A percentile compares a stretch with the other conserved stretches of the same genome.
Conservation (phyloP, 192 early-diverging fungal genomes). For the Coemansia reversa region DNA sequence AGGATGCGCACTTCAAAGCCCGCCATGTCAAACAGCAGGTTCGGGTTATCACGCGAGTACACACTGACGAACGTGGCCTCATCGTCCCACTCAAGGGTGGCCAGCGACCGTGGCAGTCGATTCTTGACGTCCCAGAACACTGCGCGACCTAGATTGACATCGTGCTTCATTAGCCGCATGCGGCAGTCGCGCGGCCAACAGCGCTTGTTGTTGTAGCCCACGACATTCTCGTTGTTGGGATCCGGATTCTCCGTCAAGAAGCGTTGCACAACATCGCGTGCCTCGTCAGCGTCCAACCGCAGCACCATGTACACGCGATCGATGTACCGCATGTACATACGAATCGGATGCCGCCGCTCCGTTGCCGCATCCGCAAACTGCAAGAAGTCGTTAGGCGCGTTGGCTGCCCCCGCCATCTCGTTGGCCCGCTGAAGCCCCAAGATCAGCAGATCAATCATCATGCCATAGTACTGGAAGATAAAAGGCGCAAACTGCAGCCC, state of each 20-base stretch:
- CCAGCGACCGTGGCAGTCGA: slow-evolving; percentile 91
- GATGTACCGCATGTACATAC: slow-evolving; percentile 93
- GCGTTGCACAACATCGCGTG: slow-evolving; percentile 92
- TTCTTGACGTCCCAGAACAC: slow-evolving; percentile 99
- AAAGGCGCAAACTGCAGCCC: slow-evolving; percentile 98
- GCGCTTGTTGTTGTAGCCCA: slow-evolving; percentile 97
- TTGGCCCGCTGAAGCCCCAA: slow-evolving; percentile 91
- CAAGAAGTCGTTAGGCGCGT: slow-evolving; percentile 94
- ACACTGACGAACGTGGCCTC: slow-evolving; percentile 83
- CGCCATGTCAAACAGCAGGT: slow-evolving; percentile 85
- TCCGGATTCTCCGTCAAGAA: slow-evolving; percentile 98
- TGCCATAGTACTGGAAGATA: slow-evolving; percentile 98
- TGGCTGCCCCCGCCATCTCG: slow-evolving; percentile 95
- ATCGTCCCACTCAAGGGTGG: slow-evolving; percentile 98
- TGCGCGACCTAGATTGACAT: slow-evolving; percentile 95
- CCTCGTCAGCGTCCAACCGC: slow-evolving; percentile 82
- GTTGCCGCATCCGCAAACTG: slow-evolving; percentile 90
- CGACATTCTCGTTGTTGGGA: slow-evolving; percentile 97
- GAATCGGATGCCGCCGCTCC: slow-evolving; percentile 94
- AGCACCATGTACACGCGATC: slow-evolving; percentile 93
- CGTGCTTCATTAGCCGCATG: slow-evolving; percentile 99
- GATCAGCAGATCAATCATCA: slow-evolving; percentile 92
- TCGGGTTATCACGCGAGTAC: slow-evolving; percentile 97
- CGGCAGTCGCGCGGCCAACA: slow-evolving; percentile 99
- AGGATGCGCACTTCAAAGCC: slow-evolving; percentile 97